phyloP scores from a whole-genome alignment of 2,329 filamentous ascomycete species.

The Cladosporium sp. region DNA sequence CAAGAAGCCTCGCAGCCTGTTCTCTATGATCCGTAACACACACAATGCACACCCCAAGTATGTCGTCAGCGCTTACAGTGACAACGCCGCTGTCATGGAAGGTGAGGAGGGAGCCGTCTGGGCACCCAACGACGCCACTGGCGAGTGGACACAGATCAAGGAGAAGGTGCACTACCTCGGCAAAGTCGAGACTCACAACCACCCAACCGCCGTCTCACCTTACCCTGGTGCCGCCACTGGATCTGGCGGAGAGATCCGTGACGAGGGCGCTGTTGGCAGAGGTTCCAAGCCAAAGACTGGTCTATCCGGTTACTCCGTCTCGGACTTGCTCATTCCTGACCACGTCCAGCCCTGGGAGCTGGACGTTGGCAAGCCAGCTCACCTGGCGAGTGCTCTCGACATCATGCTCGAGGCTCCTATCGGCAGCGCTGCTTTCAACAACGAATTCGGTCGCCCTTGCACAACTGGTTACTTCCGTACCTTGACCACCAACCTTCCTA shows the following conservation, averaged over 20 bases:
- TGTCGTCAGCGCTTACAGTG: slow-evolving; percentile 94
- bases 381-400: slow-evolving; percentile 90
- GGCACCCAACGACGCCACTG: slow-evolving; percentile 83
- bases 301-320: slow-evolving; percentile 90
- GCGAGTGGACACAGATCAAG: slow-evolving; percentile 83
- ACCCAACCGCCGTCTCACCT: slow-evolving; percentile 92
- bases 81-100: slow-evolving; percentile 91
- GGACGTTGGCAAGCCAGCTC: slow-evolving; percentile 82
- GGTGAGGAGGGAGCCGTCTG: slow-evolving; percentile 74
- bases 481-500: slow-evolving; percentile 68
- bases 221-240: slow-evolving; percentile 93
- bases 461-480: slow-evolving; percentile 91
- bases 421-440: slow-evolving; percentile 93
- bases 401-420: slow-evolving; percentile 98
- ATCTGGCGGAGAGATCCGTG: slow-evolving; percentile 91
- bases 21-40: slow-evolving; percentile 95
- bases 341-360: slow-evolving; percentile 84
- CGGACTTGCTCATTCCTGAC: slow-evolving; percentile 85
- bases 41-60: slow-evolving; percentile 74
- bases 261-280: slow-evolving; percentile 90
- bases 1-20: slow-evolving; percentile 76
- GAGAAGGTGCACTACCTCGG: slow-evolving; percentile 84
- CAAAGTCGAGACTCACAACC: slow-evolving; percentile 98
- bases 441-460: slow-evolving; percentile 91
- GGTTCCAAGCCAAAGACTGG: slow-evolving; percentile 93